Evolutionary conservation across 805 yeast genomes (phyloP), one percentile per base, ranked within the genome.

Genomic region (Candida koratica): DNA sequence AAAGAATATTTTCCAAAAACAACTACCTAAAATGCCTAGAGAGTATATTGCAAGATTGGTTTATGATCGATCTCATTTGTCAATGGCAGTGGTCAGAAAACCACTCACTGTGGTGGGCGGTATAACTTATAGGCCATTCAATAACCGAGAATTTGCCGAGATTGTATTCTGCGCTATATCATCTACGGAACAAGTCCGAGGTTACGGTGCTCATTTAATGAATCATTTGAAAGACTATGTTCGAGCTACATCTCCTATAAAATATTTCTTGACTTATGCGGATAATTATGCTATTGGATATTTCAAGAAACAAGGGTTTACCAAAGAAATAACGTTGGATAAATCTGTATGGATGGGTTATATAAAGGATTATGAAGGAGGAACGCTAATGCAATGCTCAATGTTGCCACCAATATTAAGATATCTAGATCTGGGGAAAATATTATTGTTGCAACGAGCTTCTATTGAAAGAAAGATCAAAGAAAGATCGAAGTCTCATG

Each of bases 281-380:
- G 99, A 93, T 68, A 93, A 93, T 61, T 93, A 93, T 59, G 99
- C 99, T 38, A 90, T 93, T 60, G 99, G 99, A 2, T 93, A 90
- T 60, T 93, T 93, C 71, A 90, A 90, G 52, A 93, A 93, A 54
- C 99, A 93, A 61, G 99, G 99, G 1, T 93, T 93, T 61, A 89
- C 97, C 12, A 93, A 93, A 57, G 97, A 90, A 42, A 84, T 93
- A 25, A 74, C 96, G 6, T 71, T 93, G 38, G 93, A 90, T 24
- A 83, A 81, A 45, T 75, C 77, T 34, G 72, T 81, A 22, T 93
- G 99, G 99, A 86, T 87, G 93, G 99, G 99, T 3, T 93, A 93
- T 60, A 93, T 93, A 54, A 93, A 93, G 60, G 98, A 93, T 66
- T 93, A 93, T 61, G 99, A 93, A 63, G 99, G 99, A 17, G 98